Evolutionary conservation across 139 green algal genomes (phyloP).

Genomic region (Zygnema cylindricum): DNA sequence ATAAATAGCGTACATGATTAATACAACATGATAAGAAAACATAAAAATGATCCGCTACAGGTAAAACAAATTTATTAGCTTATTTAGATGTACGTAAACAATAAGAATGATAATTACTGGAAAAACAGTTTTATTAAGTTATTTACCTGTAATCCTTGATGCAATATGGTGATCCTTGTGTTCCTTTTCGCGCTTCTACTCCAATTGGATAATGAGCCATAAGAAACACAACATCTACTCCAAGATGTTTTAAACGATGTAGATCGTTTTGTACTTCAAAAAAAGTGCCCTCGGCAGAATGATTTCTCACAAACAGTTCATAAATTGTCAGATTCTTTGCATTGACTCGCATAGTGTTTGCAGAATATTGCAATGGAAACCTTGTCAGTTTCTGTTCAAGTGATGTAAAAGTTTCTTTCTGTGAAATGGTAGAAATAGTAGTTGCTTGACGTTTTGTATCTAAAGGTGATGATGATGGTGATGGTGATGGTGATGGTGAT

Average conservation of each 20-base stretch:
- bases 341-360: background rate
- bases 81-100: no score
- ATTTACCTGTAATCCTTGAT: slow-evolving; percentile 26
- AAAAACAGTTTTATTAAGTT: slow-evolving; percentile 1
- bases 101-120: background rate
- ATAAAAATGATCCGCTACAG: background rate
- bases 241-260: background rate
- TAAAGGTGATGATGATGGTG: no score
- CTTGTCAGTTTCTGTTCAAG: no score
- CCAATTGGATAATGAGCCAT: slow-evolving; percentile 31
- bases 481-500: no score
- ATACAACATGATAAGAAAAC: no score
- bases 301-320: slow-evolving; percentile 35
- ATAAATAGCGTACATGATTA: no score
- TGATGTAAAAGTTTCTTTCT: no score
- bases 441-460: no score
- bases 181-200: slow-evolving; percentile 11
- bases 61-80: slow-evolving; percentile 13
- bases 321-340: background rate
- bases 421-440: no score
- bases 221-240: slow-evolving; percentile 14
- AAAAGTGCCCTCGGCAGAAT: slow-evolving; percentile 11
- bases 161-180: slow-evolving; percentile 24
- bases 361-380: no score
- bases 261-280: background rate